A percentile compares a stretch with the other conserved stretches of the same genome.
Conservation (phyloP, 495 filamentous ascomycete species). For the Cetradonia linearis region DNA sequence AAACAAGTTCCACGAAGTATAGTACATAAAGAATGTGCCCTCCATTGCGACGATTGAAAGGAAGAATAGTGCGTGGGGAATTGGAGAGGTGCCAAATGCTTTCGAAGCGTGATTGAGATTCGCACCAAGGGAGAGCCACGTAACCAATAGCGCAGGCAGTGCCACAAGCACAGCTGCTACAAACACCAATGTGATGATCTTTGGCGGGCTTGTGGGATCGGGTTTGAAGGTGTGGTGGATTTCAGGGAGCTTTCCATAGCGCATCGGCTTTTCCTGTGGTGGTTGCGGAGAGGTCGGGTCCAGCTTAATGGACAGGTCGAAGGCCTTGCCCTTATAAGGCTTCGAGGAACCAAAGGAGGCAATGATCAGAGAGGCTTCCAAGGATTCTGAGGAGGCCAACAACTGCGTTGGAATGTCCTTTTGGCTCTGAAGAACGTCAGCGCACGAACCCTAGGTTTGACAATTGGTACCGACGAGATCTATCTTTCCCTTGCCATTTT, state of each 20-base stretch:
- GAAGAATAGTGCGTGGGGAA: conserved; percentile 73
- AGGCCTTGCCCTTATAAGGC: conserved; percentile 52
- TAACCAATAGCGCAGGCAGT: conserved; percentile 58
- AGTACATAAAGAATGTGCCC: conserved; percentile 90
- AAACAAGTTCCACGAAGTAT: conserved; percentile 87
- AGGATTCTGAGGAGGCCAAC: conserved; percentile 50
- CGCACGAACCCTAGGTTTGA: conserved; percentile 1
- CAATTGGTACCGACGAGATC: conserved; percentile 58
- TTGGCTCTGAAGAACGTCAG: conserved; percentile 53
- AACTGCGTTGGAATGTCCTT: conserved; percentile 86
- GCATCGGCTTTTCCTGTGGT: conserved; percentile 47
- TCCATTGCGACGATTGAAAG: conserved; percentile 79
- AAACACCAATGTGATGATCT: conserved; percentile 72
- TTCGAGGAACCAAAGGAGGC: conserved; percentile 73
- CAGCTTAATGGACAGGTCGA: conserved; percentile 52
- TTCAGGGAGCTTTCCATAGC: conserved; percentile 71
- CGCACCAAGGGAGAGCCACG: conserved; percentile 73
- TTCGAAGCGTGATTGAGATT: conserved; percentile 71
- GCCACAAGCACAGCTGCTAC: conserved; percentile 57
- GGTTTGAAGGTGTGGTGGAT: conserved; percentile 87
- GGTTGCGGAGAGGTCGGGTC: conserved; percentile 53
- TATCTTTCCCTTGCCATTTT: conserved; percentile 72
- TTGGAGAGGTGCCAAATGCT: conserved; percentile 60
- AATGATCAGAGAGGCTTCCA: conserved; percentile 70
- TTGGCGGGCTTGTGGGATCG: conserved; percentile 71